A percentile compares a stretch with the other conserved stretches of the same genome.
These are phyloP conservation scores for Aquilaria sinensis DNA, from an alignment of 345 rosid species.

Conservation along the genomic window DNA sequence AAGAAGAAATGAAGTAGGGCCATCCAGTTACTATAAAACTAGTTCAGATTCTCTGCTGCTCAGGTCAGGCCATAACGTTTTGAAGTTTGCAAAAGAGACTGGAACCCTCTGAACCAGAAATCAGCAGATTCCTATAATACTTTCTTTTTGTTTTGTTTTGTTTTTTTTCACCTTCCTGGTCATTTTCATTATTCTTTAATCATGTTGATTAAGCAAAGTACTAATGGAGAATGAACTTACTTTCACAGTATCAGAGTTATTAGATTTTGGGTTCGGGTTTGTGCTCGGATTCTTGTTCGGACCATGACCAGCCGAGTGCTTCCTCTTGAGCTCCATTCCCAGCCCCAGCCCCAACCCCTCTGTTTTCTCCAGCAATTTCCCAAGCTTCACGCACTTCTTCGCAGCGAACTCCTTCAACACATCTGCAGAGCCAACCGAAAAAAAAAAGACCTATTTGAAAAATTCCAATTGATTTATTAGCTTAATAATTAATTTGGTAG, in stretches of 20 bases:
- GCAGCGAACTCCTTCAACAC: constrained; percentile 69
- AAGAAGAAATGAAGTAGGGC: too few species aligned
- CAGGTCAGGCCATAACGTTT: too few species aligned
- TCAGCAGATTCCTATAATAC: neutral
- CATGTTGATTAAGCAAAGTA: neutral
- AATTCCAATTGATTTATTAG: neutral
- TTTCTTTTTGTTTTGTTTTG: neutral
- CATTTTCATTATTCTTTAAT: too few species aligned
- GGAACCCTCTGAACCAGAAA: too few species aligned
- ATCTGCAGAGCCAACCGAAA: constrained; percentile 25
- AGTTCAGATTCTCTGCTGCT: too few species aligned
- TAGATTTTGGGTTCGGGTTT: constrained; percentile 18
- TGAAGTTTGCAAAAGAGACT: too few species aligned
- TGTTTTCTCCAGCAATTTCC: constrained; percentile 55
- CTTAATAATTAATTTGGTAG: neutral
- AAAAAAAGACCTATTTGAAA: too few species aligned
- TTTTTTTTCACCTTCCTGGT: neutral
- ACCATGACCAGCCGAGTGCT: constrained; percentile 8
- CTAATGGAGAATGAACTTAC: neutral
- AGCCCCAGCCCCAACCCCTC: constrained; percentile 31
- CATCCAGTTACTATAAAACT: too few species aligned
- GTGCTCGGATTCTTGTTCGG: constrained; percentile 15
- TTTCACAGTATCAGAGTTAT: constrained; percentile 15
- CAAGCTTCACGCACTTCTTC: constrained; percentile 70
- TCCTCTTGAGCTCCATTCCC: constrained; percentile 26